Evolutionary conservation across 805 yeast species (phyloP).

Genomic region (Saturnispora kantuleensis): DNA sequence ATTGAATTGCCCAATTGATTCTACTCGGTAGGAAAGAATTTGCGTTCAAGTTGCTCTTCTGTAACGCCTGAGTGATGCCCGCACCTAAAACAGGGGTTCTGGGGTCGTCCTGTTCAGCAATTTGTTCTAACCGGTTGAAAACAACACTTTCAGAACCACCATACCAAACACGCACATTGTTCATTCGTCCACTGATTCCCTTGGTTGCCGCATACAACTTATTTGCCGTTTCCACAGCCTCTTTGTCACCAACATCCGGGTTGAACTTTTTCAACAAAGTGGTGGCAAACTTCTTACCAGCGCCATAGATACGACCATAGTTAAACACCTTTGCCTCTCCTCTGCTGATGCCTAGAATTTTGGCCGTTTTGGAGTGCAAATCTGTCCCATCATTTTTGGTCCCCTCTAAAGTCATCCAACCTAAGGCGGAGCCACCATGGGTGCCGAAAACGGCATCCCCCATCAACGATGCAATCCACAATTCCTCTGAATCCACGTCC

Average conservation of each 20-base stretch:
- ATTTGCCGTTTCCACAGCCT: constrained; percentile 57
- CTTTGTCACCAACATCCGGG: constrained; percentile 52
- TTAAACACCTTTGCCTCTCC: constrained; percentile 92
- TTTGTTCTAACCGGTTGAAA: constrained; percentile 78
- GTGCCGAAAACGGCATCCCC: constrained; percentile 84
- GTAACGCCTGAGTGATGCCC: constrained; percentile 79
- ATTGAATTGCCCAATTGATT: constrained; percentile 96
- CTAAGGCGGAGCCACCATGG: constrained; percentile 95
- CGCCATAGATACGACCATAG: constrained; percentile 96
- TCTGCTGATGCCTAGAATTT: constrained; percentile 78
- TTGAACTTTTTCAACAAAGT: constrained; percentile 78
- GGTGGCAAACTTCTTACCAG: constrained; percentile 86
- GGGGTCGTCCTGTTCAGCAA: constrained; percentile 75
- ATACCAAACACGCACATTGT: constrained; percentile 37
- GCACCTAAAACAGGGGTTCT: constrained; percentile 90
- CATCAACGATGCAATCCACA: constrained; percentile 94
- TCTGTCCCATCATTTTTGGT: constrained; percentile 87
- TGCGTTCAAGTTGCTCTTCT: constrained; percentile 51
- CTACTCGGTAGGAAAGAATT: constrained; percentile 76
- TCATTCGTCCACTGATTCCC: constrained; percentile 39
- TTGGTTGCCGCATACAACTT: constrained; percentile 73
- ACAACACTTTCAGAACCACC: constrained; percentile 94
- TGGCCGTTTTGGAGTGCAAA: constrained; percentile 88
- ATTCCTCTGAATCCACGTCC: constrained; percentile 95
- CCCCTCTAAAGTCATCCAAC: constrained; percentile 99